phyloP scores from a whole-genome alignment of 441 rosid genomes.

The Cnidoscolus chayamansa region DNA sequence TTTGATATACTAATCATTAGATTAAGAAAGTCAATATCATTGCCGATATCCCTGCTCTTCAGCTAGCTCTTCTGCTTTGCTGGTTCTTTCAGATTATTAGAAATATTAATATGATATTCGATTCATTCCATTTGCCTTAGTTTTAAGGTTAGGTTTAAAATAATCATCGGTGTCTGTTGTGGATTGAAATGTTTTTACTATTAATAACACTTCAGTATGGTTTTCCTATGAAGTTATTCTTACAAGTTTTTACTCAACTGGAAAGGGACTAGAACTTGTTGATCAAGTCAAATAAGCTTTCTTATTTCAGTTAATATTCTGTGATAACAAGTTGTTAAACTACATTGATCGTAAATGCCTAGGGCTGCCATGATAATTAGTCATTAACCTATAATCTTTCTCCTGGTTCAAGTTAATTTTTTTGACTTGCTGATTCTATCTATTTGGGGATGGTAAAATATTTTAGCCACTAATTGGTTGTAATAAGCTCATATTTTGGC shows the following conservation, averaged over 20 bases:
- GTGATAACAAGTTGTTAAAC: background rate
- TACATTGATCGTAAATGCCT: background rate
- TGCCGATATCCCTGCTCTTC: background rate
- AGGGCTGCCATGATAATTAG: background rate
- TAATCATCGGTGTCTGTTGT: background rate
- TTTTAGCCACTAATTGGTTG: background rate
- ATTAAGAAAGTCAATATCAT: constrained; percentile 6
- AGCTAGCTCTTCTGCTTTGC: background rate
- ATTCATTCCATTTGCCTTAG: background rate
- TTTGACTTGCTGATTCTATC: background rate
- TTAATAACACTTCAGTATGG: background rate
- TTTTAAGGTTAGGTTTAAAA: too few species aligned
- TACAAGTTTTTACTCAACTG: constrained; percentile 3
- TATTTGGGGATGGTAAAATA: background rate
- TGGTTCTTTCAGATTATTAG: background rate
- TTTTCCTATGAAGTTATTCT: background rate
- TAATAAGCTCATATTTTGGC: background rate
- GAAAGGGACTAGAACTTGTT: background rate
- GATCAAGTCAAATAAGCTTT: background rate
- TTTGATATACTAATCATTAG: background rate
- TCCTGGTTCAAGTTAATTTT: background rate
- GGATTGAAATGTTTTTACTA: background rate
- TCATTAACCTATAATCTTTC: background rate
- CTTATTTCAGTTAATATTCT: background rate
- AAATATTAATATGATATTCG: too few species aligned